phyloP scores from a whole-genome alignment of 352 stramenopile species.

The Phytophthora meadii region DNA sequence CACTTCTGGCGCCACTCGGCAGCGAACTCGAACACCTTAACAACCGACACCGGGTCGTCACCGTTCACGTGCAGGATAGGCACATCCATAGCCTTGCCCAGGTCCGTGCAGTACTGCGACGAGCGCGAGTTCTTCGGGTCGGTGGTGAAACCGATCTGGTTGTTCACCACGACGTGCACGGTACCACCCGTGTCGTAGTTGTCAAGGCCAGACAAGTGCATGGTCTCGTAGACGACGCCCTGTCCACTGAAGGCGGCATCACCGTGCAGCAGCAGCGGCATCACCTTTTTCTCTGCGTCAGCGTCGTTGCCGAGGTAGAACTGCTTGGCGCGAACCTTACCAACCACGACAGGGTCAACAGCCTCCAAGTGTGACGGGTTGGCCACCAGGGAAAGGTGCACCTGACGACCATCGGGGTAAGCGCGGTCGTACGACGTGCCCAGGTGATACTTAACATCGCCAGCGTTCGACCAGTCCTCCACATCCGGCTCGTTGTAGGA shows the following conservation, averaged over 20 bases:
- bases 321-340: constrained; percentile 96
- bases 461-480: constrained; percentile 91
- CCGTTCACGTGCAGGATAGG: constrained; percentile 94
- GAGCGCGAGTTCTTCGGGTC: constrained; percentile 94
- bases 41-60: constrained; percentile 93
- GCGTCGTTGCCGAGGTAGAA: constrained; percentile 95
- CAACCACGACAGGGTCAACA: constrained; percentile 96
- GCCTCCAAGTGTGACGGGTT: constrained; percentile 98
- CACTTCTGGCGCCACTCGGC: constrained; percentile 81
- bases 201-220: constrained; percentile 94
- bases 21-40: constrained; percentile 91
- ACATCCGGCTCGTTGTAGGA: constrained; percentile 80
- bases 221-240: constrained; percentile 97
- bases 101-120: constrained; percentile 96
- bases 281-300: constrained; percentile 88
- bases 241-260: constrained; percentile 98
- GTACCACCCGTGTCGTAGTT: constrained; percentile 97
- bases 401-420: constrained; percentile 94
- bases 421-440: constrained; percentile 96
- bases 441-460: constrained; percentile 99
- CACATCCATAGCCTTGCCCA: constrained; percentile 97
- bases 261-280: constrained; percentile 96
- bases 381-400: constrained; percentile 96
- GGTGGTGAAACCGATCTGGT: constrained; percentile 97
- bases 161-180: constrained; percentile 99